Evolutionary conservation across 352 stramenopile genomes (phyloP).

Genomic region (Aphanomyces invadans): DNA sequence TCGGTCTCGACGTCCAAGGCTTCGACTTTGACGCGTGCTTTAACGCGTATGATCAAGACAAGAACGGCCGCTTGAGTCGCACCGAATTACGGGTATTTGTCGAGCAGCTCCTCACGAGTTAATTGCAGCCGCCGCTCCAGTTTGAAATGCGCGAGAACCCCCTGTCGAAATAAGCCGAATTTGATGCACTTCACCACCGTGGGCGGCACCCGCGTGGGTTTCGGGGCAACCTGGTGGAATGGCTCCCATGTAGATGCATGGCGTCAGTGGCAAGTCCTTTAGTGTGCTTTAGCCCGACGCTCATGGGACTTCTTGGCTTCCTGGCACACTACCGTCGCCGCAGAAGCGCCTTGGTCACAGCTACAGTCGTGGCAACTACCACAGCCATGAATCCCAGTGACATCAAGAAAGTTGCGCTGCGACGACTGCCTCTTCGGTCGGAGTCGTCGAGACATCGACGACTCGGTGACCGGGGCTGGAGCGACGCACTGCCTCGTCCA

Average conservation of each 20-base stretch:
- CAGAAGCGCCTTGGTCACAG: not conserved
- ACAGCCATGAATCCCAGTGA: not conserved
- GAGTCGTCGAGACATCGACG: no score
- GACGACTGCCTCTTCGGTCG: not conserved
- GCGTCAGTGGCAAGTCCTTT: no score
- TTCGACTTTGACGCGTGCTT: constrained; percentile 25
- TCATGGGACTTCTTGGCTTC: no score
- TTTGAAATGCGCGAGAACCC: no score
- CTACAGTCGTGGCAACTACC: not conserved
- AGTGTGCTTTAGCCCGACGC: no score
- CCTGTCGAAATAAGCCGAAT: no score
- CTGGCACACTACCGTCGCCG: not conserved
- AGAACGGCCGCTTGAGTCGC: constrained; percentile 8
- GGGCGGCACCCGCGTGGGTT: no score
- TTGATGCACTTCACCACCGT: no score
- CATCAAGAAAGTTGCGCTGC: not conserved
- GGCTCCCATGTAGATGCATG: no score
- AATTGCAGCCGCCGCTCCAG: no score
- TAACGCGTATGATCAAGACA: constrained; percentile 16
- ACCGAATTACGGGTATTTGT: constrained; percentile 24
- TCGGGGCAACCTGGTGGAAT: not conserved
- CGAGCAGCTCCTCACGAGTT: constrained; percentile 2
- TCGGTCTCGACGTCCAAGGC: not conserved
- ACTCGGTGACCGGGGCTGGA: not conserved
- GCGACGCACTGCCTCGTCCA: not conserved